phyloP scores from a whole-genome alignment of 257 asterid species.

The Henckelia pumila region DNA sequence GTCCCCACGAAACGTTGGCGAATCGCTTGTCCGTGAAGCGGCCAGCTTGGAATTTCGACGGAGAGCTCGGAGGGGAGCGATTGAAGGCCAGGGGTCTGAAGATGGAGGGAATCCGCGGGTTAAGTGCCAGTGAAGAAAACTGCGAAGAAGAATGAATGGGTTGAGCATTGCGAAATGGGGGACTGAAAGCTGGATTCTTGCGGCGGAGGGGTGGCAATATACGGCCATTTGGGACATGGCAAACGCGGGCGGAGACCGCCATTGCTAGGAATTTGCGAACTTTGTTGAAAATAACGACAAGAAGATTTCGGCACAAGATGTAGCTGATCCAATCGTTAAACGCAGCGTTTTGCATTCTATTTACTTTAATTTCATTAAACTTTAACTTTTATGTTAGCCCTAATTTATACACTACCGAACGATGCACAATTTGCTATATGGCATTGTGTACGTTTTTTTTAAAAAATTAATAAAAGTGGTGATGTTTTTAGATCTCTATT shows the following conservation, averaged over 20 bases:
- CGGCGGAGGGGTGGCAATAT: conserved; percentile 29
- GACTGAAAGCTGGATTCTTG: conserved; percentile 17
- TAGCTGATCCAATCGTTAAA: not conserved
- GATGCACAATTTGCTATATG: no score
- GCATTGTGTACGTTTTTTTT: no score
- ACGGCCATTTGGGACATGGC: conserved; percentile 40
- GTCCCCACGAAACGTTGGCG: conserved; percentile 35
- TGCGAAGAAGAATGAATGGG: conserved; percentile 9
- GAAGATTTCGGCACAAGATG: not conserved
- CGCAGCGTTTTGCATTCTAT: not conserved
- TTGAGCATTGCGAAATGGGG: not conserved
- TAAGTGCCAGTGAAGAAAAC: conserved; percentile 25
- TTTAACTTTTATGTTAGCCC: no score
- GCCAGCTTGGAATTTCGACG: conserved; percentile 21
- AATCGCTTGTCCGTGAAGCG: conserved; percentile 25
- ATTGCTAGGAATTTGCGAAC: conserved; percentile 27
- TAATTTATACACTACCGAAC: no score
- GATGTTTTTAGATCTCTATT: no score
- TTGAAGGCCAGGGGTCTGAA: conserved; percentile 9
- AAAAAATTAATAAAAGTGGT: no score
- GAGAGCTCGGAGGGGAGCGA: conserved; percentile 22
- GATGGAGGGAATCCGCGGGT: conserved; percentile 21
- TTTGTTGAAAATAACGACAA: not conserved
- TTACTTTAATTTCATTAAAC: no score
- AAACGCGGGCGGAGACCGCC: conserved; percentile 53